Base-by-base conservation (phyloP, 108 stramenopile species). In the Nitzschia sp. region DNA sequence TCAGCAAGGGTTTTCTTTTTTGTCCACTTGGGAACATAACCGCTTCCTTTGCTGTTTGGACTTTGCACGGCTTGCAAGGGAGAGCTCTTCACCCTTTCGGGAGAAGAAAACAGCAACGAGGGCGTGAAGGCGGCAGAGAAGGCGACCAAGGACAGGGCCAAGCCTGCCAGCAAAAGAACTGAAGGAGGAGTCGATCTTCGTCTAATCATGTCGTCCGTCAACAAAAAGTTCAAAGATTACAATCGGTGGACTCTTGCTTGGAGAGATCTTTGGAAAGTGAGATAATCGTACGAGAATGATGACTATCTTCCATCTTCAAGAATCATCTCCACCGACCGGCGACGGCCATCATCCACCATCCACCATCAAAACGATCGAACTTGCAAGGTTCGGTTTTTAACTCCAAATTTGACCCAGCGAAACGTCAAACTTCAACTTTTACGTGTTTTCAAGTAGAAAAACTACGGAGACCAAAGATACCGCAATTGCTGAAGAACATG, bases 1-100 rank as follows among this genome's bases (percentile, higher is more conserved):
- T 82, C 89, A 5, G 85, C 91, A 5, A 93, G 67, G 45, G 88
- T 90, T 23, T 73, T 75, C 72, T 88, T 93, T 81, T 93, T 93
- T 46, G 80, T 88, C 91, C 91, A 93, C 68, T 93, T 93, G 19
- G 91, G 91, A 13, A 69, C 75, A 46, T 93, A 93, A 16, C 76
- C 73, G 41, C 77, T 77, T 0, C 48, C 48, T n/a, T 50, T 50
- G 48, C 48, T 50, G 19, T 50, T 50, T 21, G 48, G 48, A 21
- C 48, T 50, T 21, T 50, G 48, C 21, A 50, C 48, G 21, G 48
- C 48, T 50, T 16, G 4, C 19, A 50, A n/a, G 38, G 13, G 38
- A 13, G 38, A 11, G 21, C 4, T 19, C 4, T 19, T 16, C 21
- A n/a, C 19, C 16, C 4, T 5, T 16, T 22, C 19, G 9, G 19